Evolutionary conservation across 768 basidiomycete species (phyloP), one percentile per base, ranked within the genome.

Genomic region (Leccinum incarnatum): DNA sequence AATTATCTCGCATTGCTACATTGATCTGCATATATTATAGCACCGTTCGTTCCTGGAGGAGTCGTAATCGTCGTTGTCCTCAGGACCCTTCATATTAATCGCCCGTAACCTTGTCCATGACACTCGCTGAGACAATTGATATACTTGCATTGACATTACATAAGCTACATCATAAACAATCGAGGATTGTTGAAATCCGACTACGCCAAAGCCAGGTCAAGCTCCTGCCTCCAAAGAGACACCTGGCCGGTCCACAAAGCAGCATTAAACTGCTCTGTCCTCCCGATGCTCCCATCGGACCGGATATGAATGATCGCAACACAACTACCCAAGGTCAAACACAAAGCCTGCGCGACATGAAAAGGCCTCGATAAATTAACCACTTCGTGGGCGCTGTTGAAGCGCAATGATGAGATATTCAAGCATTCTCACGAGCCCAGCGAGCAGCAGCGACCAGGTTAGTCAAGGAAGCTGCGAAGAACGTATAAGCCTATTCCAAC

Each of bases 391-490:
- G 81, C 86, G 91, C 91, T 93, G 91, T 93, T 93, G 91, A 93
- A 93, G 91, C 91, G 88, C 80, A 77, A 76, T 67, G 72, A 65
- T 65, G 67, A 66, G 69, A 62, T 70, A 6, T 71, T 88, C 80
- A 95, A 75, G 84, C 84, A 78, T 81, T 84, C 75, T 83, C 73
- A 71, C 96, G 92, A 67, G 95, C 95, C 93, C 92, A 95, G 74
- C 89, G 87, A 69, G 96, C 96, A 75, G 87, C 95, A 62, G 84
- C 81, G 65, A 97, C 95, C 61, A 98, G 80, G 81, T 96, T 95
- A 64, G 74, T 70, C 71, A 95, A 83, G 27, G 93, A 90, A 51
- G 90, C 85, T 83, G 56, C 10, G 40, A 60, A 59, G 17, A 29
- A 59, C 53, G 47, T 48, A 60, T 23, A 60, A 36, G 19, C 58